Percentiles rank a stretch among this genome's conserved stretches.
Conservation (phyloP, 164 flowering plant genomes). For the Magnolia kwangsiensis region DNA sequence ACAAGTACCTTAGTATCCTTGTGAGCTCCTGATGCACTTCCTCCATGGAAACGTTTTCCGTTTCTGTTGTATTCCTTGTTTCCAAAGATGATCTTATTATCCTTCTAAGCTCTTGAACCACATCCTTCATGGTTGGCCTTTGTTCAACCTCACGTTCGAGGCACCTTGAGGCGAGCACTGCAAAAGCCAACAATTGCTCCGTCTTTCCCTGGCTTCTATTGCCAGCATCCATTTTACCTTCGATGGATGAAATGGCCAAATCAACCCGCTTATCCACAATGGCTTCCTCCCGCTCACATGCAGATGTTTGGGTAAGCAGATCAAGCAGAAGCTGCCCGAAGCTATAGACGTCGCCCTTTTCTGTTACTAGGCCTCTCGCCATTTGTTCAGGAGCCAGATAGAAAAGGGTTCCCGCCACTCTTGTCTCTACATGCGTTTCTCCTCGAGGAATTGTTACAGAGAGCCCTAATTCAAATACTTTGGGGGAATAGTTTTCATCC, state of each 20-base stretch:
- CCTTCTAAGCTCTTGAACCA: neutral
- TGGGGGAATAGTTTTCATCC: conserved; percentile 41
- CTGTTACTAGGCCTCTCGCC: conserved; percentile 46
- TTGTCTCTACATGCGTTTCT: conserved; percentile 50
- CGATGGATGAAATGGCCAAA: neutral
- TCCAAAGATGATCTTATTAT: neutral
- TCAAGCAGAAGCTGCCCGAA: conserved; percentile 59
- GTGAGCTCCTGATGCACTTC: too few relatives aligned
- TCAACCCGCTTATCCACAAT: conserved; percentile 8
- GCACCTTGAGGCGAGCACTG: conserved; percentile 2
- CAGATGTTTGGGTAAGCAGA: conserved; percentile 22
- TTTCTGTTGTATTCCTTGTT: too few relatives aligned
- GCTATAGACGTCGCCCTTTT: conserved; percentile 67
- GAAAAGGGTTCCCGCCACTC: conserved; percentile 59
- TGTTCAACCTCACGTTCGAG: neutral
- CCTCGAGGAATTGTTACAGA: neutral
- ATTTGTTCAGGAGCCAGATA: conserved; percentile 63
- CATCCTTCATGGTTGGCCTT: conserved; percentile 6
- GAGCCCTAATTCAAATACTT: conserved; percentile 29
- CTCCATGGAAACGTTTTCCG: too few relatives aligned
- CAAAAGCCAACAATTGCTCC: neutral
- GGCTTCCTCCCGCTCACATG: too few relatives aligned
- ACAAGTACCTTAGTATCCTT: too few relatives aligned
- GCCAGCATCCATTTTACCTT: neutral
- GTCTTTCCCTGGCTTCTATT: neutral